Percentiles rank a stretch among this genome's conserved stretches.
These are phyloP conservation scores for Populus nigra DNA, from an alignment of 345 rosid genomes.

Conservation along the genomic window DNA sequence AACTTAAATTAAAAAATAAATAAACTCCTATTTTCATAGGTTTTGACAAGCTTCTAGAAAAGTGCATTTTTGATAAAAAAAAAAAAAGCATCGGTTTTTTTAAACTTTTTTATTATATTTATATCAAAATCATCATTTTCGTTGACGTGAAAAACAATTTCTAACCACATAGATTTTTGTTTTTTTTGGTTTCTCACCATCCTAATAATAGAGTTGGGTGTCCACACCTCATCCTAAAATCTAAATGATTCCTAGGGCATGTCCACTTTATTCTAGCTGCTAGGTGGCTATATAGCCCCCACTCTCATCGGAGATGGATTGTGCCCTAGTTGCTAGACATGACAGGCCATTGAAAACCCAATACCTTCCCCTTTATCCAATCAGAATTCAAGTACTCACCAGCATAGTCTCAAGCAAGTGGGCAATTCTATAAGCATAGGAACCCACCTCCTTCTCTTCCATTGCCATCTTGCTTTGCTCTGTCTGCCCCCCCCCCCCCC, in stretches of 20 bases:
- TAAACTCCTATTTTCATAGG: too few relatives aligned
- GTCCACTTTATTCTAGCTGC: slow-evolving; percentile 2
- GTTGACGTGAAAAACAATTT: too few relatives aligned
- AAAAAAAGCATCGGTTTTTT: too few relatives aligned
- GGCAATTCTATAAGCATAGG: slow-evolving; percentile 10
- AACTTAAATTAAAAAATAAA: too few relatives aligned
- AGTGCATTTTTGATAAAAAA: too few relatives aligned
- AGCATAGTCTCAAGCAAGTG: background rate
- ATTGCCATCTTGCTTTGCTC: slow-evolving; percentile 12
- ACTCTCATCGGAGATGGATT: background rate
- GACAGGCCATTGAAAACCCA: background rate
- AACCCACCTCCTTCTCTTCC: slow-evolving; percentile 9
- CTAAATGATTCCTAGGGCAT: background rate
- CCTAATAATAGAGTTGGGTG: slow-evolving; percentile 4
- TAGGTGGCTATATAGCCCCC: slow-evolving; percentile 3
- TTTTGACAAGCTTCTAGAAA: too few relatives aligned
- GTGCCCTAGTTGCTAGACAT: slow-evolving; percentile 1
- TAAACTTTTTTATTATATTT: too few relatives aligned
- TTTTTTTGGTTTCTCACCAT: background rate
- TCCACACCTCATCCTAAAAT: background rate
- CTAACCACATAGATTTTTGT: too few relatives aligned
- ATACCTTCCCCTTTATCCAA: slow-evolving; percentile 12
- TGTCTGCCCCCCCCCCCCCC: slow-evolving; percentile 10
- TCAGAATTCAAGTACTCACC: slow-evolving; percentile 19
- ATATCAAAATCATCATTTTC: too few relatives aligned